Conservation (phyloP, 2,329 filamentous ascomycete genomes). For the Clonostachys solani region DNA sequence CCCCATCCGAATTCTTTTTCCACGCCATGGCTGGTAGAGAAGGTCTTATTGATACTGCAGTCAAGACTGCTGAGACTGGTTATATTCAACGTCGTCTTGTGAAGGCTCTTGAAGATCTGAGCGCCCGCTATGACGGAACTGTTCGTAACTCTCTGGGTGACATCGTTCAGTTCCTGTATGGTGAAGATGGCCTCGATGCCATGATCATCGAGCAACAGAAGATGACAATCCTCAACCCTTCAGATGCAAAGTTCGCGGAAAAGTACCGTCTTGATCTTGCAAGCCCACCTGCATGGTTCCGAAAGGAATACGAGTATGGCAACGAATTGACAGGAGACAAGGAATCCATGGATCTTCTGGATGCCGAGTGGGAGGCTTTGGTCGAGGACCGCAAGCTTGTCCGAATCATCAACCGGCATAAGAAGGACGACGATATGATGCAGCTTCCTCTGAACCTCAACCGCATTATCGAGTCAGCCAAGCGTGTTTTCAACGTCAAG, state of each 20-base stretch:
- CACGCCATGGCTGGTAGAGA: constrained; percentile 99
- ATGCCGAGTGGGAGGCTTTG: constrained; percentile 82
- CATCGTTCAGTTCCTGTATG: constrained; percentile 95
- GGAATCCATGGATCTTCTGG: constrained; percentile 80
- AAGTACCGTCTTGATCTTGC: constrained; percentile 78
- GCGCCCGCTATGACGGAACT: constrained; percentile 95
- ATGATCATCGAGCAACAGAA: constrained; percentile 90
- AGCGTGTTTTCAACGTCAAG: constrained; percentile 86
- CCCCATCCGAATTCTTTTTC: constrained; percentile 97
- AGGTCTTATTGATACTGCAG: constrained; percentile 98
- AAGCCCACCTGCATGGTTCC: constrained; percentile 56
- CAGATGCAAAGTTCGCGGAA: constrained; percentile 71
- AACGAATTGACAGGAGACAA: constrained; percentile 83
- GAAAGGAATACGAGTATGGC: constrained; percentile 63
- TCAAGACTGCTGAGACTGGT: constrained; percentile 98
- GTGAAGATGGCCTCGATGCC: constrained; percentile 94
- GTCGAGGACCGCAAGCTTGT: constrained; percentile 70
- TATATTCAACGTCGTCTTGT: constrained; percentile 98
- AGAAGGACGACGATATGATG: constrained; percentile 79
- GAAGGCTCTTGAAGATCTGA: constrained; percentile 96
- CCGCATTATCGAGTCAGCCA: constrained; percentile 86
- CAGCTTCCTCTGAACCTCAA: constrained; percentile 89
- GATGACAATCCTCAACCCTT: constrained; percentile 81
- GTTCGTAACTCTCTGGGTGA: constrained; percentile 96
- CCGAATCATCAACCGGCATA: constrained; percentile 59